A percentile compares a stretch with the other conserved stretches of the same genome.
phyloP scores from a whole-genome alignment of 2,329 filamentous ascomycete genomes.

The Colletotrichum ledebouriae region DNA sequence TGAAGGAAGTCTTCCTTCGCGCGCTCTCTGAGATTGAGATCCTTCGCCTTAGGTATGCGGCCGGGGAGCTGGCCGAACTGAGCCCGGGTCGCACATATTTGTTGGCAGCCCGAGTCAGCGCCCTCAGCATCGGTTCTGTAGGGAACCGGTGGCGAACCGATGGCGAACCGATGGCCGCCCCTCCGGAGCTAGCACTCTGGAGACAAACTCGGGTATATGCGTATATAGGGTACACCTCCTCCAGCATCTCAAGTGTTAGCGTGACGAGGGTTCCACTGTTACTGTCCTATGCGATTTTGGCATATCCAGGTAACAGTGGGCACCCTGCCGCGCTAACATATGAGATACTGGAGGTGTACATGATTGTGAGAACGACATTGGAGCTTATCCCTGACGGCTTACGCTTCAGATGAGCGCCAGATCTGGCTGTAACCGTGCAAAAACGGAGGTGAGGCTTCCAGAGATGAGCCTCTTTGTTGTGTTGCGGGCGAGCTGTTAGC shows the following conservation, averaged over 20 bases:
- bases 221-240: neutral
- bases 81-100: slow-evolving; percentile 10
- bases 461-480: slow-evolving; percentile 20
- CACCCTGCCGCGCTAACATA: too few relatives aligned
- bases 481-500: slow-evolving; percentile 1
- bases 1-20: slow-evolving; percentile 2
- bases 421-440: slow-evolving; percentile 34
- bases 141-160: slow-evolving; percentile 13
- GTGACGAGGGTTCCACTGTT: too few relatives aligned
- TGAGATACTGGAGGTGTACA: too few relatives aligned
- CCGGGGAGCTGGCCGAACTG: slow-evolving; percentile 23
- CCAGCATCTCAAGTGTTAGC: too few relatives aligned
- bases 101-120: slow-evolving; percentile 29
- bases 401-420: slow-evolving; percentile 7
- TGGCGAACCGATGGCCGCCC: slow-evolving; percentile 18
- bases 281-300: too few relatives aligned
- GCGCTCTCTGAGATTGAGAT: slow-evolving; percentile 4
- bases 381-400: slow-evolving; percentile 32
- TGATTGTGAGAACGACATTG: slow-evolving; percentile 1
- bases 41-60: slow-evolving; percentile 24
- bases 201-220: slow-evolving; percentile 15
- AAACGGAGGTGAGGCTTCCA: neutral
- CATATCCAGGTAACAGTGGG: too few relatives aligned
- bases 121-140: slow-evolving; percentile 16
- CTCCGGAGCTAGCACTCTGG: slow-evolving; percentile 16